Evolutionary conservation across 257 asterid species (phyloP), one percentile per base, ranked within the genome.

Genomic region (Solanum habrochaites): DNA sequence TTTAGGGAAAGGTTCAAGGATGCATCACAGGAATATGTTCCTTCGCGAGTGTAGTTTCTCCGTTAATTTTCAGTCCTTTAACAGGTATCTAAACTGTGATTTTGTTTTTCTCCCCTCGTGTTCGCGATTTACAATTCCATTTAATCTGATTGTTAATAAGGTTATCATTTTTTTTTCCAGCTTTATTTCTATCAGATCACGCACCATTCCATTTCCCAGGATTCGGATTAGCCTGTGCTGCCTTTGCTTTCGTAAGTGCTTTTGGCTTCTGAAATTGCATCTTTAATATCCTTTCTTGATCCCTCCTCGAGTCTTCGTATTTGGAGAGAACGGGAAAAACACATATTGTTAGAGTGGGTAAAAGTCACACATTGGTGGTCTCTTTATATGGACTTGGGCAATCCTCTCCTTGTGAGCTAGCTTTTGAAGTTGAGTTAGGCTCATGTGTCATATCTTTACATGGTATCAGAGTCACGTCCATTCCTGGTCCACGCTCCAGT

Each of bases 141-240:
- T 25, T 73, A 31, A 25, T 39, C 83, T 18, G 67, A 60, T 11
- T 27, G 23, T 31, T 31, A 52, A 6, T 52, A 58, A 74, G 49
- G 20, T 58, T 58, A 69, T 47, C 86, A 23, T 14, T 7, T 66
- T 13, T 39, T 69, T 39, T 39, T 80, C 27, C 91, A 97, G 98
- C 98, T 86, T 58, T 94, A 87, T 95, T 95, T 90, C 93, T 94
- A 56, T 95, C 98, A 23, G 98, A 95, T 10, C 85, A 89, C 72
- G 94, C 99, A 3, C 99, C 99, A 8, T 97, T 97, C 86, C 87
- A 93, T 92, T 97, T 93, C 89, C 99, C 99, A 10, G 99, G 99
- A 89, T 95, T 97, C 93, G 69, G 85, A 1, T 45, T 81, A 49
- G 21, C 45, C 31, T 81, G 43, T 81, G 69, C 69, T 29, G 85